These are phyloP conservation scores for Vitellaria paradoxa DNA, from an alignment of 179 eudicot species.

Conservation along the genomic window DNA sequence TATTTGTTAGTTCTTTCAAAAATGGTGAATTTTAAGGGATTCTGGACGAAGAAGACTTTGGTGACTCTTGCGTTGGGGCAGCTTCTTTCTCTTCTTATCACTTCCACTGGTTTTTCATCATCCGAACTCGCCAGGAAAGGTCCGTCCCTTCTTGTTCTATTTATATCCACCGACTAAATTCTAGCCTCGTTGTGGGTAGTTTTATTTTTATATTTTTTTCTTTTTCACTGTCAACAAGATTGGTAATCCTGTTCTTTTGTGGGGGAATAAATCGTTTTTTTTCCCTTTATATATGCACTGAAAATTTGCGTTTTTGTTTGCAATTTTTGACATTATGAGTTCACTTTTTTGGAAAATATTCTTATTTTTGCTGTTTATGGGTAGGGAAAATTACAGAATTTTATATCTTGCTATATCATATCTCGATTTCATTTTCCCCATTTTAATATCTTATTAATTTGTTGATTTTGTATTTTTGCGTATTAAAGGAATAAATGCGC, in stretches of 20 bases:
- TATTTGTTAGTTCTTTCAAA: background rate
- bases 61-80: conserved; percentile 56
- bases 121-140: conserved; percentile 77
- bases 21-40: conserved; percentile 26
- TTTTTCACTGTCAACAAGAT: background rate
- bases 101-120: conserved; percentile 68
- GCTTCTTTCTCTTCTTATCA: conserved; percentile 59
- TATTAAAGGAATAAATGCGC: conserved; percentile 64
- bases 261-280: background rate
- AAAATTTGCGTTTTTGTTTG: background rate
- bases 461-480: background rate
- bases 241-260: background rate
- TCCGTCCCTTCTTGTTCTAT: conserved; percentile 11
- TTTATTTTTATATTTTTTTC: too few species aligned
- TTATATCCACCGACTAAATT: background rate
- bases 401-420: background rate
- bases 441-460: background rate
- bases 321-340: conserved; percentile 6
- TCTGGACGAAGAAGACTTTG: conserved; percentile 45
- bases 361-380: background rate
- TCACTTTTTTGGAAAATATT: background rate
- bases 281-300: background rate
- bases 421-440: background rate
- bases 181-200: background rate
- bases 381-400: background rate